These are phyloP conservation scores for Pleurotus giganteus DNA, from an alignment of 768 basidiomycete genomes.

Conservation along the genomic window DNA sequence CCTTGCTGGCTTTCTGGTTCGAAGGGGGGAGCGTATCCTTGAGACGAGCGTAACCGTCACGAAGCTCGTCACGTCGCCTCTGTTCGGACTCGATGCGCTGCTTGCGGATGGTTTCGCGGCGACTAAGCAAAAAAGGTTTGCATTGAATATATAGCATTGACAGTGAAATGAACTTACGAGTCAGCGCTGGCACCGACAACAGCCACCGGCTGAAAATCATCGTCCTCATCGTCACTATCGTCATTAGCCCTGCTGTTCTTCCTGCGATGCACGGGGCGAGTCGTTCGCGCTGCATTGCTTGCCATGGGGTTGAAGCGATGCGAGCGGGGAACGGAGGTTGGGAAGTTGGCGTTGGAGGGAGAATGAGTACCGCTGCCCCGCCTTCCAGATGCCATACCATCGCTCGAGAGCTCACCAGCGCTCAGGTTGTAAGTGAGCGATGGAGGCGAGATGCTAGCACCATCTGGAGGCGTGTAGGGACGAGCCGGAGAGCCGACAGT, in stretches of 20 bases:
- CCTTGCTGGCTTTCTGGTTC: conserved; percentile 93
- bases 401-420: conserved; percentile 72
- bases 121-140: conserved; percentile 31
- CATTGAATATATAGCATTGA: background rate
- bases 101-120: conserved; percentile 87
- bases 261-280: conserved; percentile 41
- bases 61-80: conserved; percentile 87
- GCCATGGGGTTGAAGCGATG: conserved; percentile 80
- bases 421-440: conserved; percentile 67
- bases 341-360: conserved; percentile 32
- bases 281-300: conserved; percentile 52
- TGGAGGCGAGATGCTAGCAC: conserved; percentile 64
- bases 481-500: conserved; percentile 56
- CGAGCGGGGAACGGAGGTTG: conserved; percentile 66
- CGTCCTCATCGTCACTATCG: conserved; percentile 71
- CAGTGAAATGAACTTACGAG: conserved; percentile 34
- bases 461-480: conserved; percentile 68
- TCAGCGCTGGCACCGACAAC: conserved; percentile 47
- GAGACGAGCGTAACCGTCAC: conserved; percentile 88
- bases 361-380: conserved; percentile 63
- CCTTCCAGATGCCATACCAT: conserved; percentile 60
- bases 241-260: conserved; percentile 54
- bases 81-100: conserved; percentile 95
- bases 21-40: conserved; percentile 87
- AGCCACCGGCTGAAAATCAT: conserved; percentile 64